These are phyloP conservation scores for Tritrichomonas musculus DNA, from an alignment of 208 protist genomes.

Conservation along the genomic window DNA sequence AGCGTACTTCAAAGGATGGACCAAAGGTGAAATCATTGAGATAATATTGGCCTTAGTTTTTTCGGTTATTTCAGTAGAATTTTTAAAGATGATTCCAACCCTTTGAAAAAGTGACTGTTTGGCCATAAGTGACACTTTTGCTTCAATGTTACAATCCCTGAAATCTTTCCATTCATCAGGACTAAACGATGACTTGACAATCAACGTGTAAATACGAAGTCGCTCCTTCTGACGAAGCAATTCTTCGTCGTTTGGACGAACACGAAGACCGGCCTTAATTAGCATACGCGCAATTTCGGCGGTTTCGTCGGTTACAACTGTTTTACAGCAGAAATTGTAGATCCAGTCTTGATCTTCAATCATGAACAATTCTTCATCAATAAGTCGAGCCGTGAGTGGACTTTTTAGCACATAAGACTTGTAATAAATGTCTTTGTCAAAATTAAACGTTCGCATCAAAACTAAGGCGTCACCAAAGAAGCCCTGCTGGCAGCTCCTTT, in stretches of 20 bases:
- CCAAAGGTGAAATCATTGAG: background rate
- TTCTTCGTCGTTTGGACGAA: background rate
- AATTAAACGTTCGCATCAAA: background rate
- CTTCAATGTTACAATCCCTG: background rate
- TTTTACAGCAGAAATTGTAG: background rate
- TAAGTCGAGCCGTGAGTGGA: background rate
- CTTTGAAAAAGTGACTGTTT: background rate
- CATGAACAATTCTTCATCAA: background rate
- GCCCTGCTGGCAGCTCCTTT: background rate
- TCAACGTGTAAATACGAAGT: background rate
- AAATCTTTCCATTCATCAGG: background rate
- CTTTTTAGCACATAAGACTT: background rate
- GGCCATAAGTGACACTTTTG: background rate
- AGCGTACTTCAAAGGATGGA: background rate
- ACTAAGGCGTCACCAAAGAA: background rate
- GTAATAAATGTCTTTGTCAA: background rate
- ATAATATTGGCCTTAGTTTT: background rate
- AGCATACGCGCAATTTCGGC: background rate
- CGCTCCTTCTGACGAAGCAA: background rate
- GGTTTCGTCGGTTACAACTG: background rate
- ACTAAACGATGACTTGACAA: background rate
- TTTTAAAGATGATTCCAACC: background rate
- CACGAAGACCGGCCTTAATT: background rate
- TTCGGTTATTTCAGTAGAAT: background rate
- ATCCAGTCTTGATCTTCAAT: background rate